Evolutionary conservation across 371 early-diverging fungal genomes (phyloP).

Genomic region (Capniomyces stellatus): DNA sequence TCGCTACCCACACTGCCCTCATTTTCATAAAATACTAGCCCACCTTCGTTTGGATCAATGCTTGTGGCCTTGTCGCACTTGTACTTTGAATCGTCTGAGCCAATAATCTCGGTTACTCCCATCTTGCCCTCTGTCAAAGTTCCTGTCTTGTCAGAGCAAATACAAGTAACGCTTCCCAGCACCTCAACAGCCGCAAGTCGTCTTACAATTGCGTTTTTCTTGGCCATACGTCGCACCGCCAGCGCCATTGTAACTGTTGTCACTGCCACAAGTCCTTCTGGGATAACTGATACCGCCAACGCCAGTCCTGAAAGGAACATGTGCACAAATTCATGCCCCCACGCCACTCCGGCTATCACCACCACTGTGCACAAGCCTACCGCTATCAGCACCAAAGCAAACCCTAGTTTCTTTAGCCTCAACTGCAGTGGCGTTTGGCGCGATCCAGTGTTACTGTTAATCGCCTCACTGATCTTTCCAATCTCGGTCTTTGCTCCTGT

Average conservation of each 20-base stretch:
- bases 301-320: conserved; percentile 40
- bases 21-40: conserved; percentile 14
- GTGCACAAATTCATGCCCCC: conserved; percentile 30
- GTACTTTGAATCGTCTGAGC: conserved; percentile 32
- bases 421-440: conserved; percentile 56
- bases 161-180: conserved; percentile 77
- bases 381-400: conserved; percentile 35
- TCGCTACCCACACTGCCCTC: background rate
- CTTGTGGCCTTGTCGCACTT: conserved; percentile 44
- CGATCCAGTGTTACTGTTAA: conserved; percentile 30
- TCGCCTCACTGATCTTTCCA: conserved; percentile 58
- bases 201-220: conserved; percentile 59
- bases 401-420: conserved; percentile 46
- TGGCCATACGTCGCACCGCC: conserved; percentile 73
- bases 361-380: conserved; percentile 57
- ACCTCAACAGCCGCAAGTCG: conserved; percentile 83
- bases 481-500: conserved; percentile 45
- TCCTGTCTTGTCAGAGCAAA: conserved; percentile 91
- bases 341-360: conserved; percentile 60
- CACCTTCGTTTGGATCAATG: conserved; percentile 42
- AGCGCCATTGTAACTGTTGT: conserved; percentile 73
- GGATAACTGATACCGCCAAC: conserved; percentile 69
- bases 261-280: conserved; percentile 83
- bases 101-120: conserved; percentile 46
- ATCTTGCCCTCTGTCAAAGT: conserved; percentile 90